Conservation (phyloP, 2,329 filamentous ascomycete genomes). For the Apiospora aurea region DNA sequence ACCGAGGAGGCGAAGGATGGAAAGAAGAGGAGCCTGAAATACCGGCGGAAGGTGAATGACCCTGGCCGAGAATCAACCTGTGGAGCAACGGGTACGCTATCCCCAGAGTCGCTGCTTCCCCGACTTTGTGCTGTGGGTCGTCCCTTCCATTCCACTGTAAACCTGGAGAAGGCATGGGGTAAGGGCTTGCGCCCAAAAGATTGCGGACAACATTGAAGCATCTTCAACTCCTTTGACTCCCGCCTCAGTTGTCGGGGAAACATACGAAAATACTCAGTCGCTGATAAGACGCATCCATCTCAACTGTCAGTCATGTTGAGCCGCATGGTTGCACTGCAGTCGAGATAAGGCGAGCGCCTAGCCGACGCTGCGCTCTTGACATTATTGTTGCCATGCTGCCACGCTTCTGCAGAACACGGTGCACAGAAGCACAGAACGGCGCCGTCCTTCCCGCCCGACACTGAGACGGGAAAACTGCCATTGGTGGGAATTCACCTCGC, state of each 20-base stretch:
- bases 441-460: background rate
- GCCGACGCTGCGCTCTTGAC: background rate
- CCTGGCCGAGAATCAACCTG: background rate
- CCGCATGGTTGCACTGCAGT: slow-evolving; percentile 6
- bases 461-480: slow-evolving; percentile 24
- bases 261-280: background rate
- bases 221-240: background rate
- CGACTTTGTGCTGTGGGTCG: background rate
- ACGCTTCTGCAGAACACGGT: background rate
- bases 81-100: slow-evolving; percentile 5
- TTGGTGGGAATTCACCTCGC: slow-evolving; percentile 28
- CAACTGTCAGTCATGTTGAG: background rate
- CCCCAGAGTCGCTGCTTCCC: background rate
- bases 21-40: background rate
- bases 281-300: background rate
- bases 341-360: slow-evolving; percentile 21
- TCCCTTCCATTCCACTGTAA: background rate
- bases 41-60: background rate
- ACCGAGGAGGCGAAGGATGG: background rate
- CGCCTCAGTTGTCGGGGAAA: too few species aligned
- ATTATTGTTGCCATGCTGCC: background rate
- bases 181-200: background rate
- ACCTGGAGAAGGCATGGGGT: background rate
- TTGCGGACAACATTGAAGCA: background rate
- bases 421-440: background rate